These are phyloP conservation scores for Pyrrhoderma noxium DNA, from an alignment of 1,284 basidiomycete genomes.

Conservation along the genomic window DNA sequence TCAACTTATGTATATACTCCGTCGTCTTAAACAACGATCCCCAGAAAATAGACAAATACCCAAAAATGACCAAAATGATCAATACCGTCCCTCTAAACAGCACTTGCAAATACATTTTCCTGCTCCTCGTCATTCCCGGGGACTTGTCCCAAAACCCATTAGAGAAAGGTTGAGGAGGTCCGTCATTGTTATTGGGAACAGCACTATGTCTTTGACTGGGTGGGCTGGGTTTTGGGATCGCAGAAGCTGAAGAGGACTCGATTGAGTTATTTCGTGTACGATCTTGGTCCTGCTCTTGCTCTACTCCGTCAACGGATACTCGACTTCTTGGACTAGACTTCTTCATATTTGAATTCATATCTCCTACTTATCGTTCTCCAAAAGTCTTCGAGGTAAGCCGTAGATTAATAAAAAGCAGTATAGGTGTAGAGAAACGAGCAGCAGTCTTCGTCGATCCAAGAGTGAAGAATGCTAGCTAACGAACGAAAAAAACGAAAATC, in stretches of 20 bases:
- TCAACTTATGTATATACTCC: constrained; percentile 9
- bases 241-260: neutral
- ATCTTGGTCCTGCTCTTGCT: neutral
- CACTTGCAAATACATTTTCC: constrained; percentile 8
- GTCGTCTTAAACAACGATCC: constrained; percentile 40
- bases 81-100: constrained; percentile 4
- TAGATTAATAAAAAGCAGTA: no score
- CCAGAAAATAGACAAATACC: constrained; percentile 42
- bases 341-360: no score
- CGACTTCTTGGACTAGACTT: no score
- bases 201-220: neutral
- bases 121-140: constrained; percentile 1
- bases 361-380: no score
- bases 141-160: constrained; percentile 12
- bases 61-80: constrained; percentile 27
- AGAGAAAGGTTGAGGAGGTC: constrained; percentile 6
- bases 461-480: no score
- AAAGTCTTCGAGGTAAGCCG: no score
- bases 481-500: no score
- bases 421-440: no score
- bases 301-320: no score
- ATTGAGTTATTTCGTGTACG: constrained; percentile 4
- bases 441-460: no score
- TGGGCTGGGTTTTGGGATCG: neutral
- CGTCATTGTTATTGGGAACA: neutral